These are phyloP conservation scores for Aspergillus piperis DNA, from an alignment of 2,329 filamentous ascomycete genomes.

Conservation along the genomic window DNA sequence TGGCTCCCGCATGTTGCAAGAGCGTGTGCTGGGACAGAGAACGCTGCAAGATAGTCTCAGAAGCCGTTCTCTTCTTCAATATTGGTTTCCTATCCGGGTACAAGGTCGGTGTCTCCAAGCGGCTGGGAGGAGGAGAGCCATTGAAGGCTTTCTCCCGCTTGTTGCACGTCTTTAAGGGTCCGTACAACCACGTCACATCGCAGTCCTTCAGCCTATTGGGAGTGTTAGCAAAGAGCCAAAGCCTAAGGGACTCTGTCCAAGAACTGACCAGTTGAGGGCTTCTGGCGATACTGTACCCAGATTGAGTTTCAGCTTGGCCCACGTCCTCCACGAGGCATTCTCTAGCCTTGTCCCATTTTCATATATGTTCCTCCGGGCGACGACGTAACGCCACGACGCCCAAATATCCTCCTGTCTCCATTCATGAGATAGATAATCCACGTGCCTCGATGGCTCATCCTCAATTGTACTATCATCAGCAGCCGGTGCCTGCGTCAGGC, in stretches of 20 bases:
- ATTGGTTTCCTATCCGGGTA: constrained; percentile 83
- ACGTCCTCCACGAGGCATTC: constrained; percentile 96
- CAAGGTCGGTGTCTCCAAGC: constrained; percentile 64
- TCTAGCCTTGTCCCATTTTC: constrained; percentile 80
- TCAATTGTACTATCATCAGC: constrained; percentile 79
- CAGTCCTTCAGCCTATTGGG: constrained; percentile 85
- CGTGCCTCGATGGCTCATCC: constrained; percentile 76
- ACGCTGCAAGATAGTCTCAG: constrained; percentile 87
- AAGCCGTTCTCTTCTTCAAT: constrained; percentile 94
- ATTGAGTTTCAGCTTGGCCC: constrained; percentile 89
- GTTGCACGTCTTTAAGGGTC: constrained; percentile 76
- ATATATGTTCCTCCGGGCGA: constrained; percentile 75
- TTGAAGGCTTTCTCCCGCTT: constrained; percentile 54
- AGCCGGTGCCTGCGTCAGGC: constrained; percentile 62
- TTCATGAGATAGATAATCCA: constrained; percentile 92
- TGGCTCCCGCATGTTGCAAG: constrained; percentile 83
- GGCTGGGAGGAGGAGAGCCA: constrained; percentile 54
- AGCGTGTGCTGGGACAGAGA: constrained; percentile 87
- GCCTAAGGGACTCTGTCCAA: not conserved
- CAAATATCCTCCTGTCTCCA: constrained; percentile 97
- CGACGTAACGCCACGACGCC: constrained; percentile 94
- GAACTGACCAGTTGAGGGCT: constrained; percentile 82
- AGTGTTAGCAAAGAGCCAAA: constrained; percentile 13
- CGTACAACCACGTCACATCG: constrained; percentile 97
- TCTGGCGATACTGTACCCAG: constrained; percentile 87